phyloP scores from a whole-genome alignment of 2,329 filamentous ascomycete species.

The Fusarium acutatum region DNA sequence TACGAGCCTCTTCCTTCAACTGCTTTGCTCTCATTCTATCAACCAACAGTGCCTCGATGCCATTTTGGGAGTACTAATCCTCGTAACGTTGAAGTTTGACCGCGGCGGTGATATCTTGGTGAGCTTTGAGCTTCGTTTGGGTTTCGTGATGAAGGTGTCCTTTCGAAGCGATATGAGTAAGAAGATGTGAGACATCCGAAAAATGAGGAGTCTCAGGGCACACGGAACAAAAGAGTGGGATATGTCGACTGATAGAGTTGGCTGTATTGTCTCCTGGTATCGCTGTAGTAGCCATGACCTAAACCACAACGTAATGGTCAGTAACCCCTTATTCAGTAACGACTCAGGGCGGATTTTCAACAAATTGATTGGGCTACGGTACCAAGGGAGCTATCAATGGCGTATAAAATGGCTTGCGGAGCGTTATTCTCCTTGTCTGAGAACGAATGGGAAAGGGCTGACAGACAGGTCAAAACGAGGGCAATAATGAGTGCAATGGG shows the following conservation, averaged over 20 bases:
- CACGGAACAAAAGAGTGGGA: slow-evolving; percentile 81
- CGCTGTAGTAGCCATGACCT: slow-evolving; percentile 51
- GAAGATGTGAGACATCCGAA: slow-evolving; percentile 88
- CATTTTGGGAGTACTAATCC: slow-evolving; percentile 77
- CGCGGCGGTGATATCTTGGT: slow-evolving; percentile 72
- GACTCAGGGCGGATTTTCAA: neutral
- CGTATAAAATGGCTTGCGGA: neutral
- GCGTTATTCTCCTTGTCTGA: neutral
- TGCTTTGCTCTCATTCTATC: slow-evolving; percentile 82
- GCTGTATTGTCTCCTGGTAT: slow-evolving; percentile 29
- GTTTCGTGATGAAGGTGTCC: slow-evolving; percentile 88
- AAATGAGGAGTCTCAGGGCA: slow-evolving; percentile 83
- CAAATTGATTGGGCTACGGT: neutral
- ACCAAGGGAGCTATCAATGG: neutral
- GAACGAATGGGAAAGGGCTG: slow-evolving; percentile 42
- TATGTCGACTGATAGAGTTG: slow-evolving; percentile 47
- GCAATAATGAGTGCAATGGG: slow-evolving; percentile 19
- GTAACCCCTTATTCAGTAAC: slow-evolving; percentile 3
- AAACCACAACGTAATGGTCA: slow-evolving; percentile 28
- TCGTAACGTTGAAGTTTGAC: slow-evolving; percentile 74
- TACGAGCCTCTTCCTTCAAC: slow-evolving; percentile 67
- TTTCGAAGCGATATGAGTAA: slow-evolving; percentile 93
- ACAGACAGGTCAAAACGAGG: slow-evolving; percentile 20
- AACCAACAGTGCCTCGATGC: slow-evolving; percentile 76
- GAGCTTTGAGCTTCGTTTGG: slow-evolving; percentile 77